These are phyloP conservation scores for Chondrostereum purpureum DNA, from an alignment of 1,284 basidiomycete genomes.

Conservation along the genomic window DNA sequence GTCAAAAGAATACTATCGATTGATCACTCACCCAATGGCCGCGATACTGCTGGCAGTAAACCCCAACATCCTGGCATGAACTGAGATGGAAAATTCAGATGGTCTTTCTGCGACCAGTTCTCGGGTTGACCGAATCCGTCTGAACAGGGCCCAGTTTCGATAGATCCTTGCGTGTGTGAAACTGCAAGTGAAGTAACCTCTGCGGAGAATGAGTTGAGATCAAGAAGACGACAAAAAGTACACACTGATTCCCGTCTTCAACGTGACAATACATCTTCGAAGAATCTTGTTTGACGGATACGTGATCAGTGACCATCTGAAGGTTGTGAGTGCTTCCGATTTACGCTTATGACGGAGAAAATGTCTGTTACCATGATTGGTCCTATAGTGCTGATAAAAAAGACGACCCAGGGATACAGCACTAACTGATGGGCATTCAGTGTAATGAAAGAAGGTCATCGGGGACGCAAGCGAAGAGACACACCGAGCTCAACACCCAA, in stretches of 20 bases:
- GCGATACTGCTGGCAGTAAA: not conserved
- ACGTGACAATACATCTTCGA: not conserved
- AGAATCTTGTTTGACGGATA: not conserved
- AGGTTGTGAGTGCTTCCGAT: not conserved
- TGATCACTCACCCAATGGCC: not conserved
- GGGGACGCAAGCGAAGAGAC: no score
- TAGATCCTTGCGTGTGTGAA: not conserved
- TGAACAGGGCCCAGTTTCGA: not conserved
- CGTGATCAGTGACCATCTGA: not conserved
- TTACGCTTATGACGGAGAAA: not conserved
- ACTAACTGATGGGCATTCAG: not conserved
- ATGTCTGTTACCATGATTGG: not conserved
- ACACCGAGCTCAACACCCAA: not conserved
- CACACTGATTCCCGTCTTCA: not conserved
- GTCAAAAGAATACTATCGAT: no score
- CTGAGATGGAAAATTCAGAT: not conserved
- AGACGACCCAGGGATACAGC: not conserved
- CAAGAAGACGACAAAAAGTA: not conserved
- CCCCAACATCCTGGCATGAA: not conserved
- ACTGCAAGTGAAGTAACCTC: not conserved
- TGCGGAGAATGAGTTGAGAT: not conserved
- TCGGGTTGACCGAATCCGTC: not conserved
- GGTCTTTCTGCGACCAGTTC: not conserved
- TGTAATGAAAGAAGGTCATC: not conserved
- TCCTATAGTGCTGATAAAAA: not conserved